phyloP scores from a whole-genome alignment of 345 rosid species.

The Cardamine chenopodiifolia region DNA sequence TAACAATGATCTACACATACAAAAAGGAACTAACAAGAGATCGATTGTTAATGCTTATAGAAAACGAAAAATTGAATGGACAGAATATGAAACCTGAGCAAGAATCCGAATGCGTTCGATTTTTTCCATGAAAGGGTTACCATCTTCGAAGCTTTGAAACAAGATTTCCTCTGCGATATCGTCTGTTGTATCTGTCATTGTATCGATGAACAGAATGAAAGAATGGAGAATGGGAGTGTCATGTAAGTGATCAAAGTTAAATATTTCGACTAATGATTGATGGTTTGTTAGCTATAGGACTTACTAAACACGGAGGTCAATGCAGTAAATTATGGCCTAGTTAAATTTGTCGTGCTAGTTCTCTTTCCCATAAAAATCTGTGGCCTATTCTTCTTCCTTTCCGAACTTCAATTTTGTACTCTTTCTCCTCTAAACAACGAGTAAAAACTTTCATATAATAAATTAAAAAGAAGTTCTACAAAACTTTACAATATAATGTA shows the following conservation, averaged over 20 bases:
- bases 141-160: conserved; percentile 92
- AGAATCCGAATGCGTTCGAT: conserved; percentile 75
- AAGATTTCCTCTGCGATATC: conserved; percentile 94
- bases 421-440: not conserved
- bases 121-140: conserved; percentile 63
- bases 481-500: too few species aligned
- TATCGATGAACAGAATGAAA: not conserved
- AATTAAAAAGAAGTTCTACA: too few species aligned
- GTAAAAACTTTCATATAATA: too few species aligned
- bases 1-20: not conserved
- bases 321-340: conserved; percentile 18
- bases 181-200: conserved; percentile 95
- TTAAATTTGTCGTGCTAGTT: conserved; percentile 17
- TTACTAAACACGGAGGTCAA: conserved; percentile 28
- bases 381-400: not conserved
- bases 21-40: too few species aligned
- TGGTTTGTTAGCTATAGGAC: not conserved
- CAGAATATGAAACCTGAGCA: conserved; percentile 59
- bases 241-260: conserved; percentile 15
- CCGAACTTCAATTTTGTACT: not conserved
- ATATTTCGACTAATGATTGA: not conserved
- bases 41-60: too few species aligned
- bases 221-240: not conserved
- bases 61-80: not conserved
- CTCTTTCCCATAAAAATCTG: not conserved